Base-by-base conservation (phyloP, 2,329 filamentous ascomycete genomes). In the Fusarium sterilihyphosum region DNA sequence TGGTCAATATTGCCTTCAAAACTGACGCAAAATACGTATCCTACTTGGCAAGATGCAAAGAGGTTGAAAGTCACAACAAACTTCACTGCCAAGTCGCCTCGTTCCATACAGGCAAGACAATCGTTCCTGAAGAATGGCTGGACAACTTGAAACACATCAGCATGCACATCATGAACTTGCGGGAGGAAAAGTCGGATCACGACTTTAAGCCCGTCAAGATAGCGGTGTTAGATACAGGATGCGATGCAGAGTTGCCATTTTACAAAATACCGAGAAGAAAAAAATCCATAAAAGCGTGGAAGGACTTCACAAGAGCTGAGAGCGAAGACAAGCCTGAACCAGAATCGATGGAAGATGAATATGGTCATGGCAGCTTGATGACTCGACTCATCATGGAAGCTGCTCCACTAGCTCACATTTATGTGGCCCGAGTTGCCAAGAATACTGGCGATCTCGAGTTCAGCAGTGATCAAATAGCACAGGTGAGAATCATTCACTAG, bases 281-380 rank as follows among this genome's bases (percentile, higher is more conserved):
- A 10, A 37, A 43, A 0, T 53, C 17, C 0, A n/a, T 54, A 9
- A 29, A 4, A 0, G 22, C 26, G 0, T 41, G 58, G 37, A 61
- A 7, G 2, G 58, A 61, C 3, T 54, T 53, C 13, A 5, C 22
- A 6, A 14, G 2, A 5, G 1, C 13, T 13, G 1, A 0, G 1
- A n/a, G 10, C 24, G 26, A 31, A 0, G 53, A 24, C 4, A 20
- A 0, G 1, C 0, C 9, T 9, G 17, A 3, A 14, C 0, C 6
- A 38, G 5, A 2, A 0, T 9, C 1, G 0, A 56, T 56, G 37
- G 26, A 56, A 14, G 58, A 61, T 6, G 26, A 26, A 20, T 61
- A 41, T 16, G 58, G 46, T 0, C 58, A 61, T 8, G 46, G 58
- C 4, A 53, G 35, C 10, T 9, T 61, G 8, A 61, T 61, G 58